These are phyloP conservation scores for Exophiala viscosa DNA, from an alignment of 2,329 filamentous ascomycete species.

Conservation along the genomic window DNA sequence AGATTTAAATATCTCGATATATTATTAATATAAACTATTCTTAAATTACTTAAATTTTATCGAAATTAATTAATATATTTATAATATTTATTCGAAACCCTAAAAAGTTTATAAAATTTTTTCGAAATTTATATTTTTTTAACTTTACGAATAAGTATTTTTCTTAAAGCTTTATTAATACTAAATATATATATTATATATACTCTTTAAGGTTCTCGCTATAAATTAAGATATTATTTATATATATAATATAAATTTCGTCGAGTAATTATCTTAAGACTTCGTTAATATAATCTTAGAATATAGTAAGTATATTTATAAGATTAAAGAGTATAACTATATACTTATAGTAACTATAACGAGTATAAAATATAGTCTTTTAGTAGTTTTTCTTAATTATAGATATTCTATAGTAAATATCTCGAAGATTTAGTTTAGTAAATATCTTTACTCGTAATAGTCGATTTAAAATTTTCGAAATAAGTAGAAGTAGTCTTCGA, in stretches of 20 bases:
- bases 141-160: not conserved
- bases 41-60: slow-evolving; percentile 16
- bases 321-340: slow-evolving; percentile 9
- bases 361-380: slow-evolving; percentile 9
- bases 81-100: slow-evolving; percentile 17
- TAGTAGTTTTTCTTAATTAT: not conserved
- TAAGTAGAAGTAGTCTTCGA: slow-evolving; percentile 28
- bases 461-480: slow-evolving; percentile 25
- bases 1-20: too few relatives aligned
- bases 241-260: slow-evolving; percentile 15
- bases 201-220: slow-evolving; percentile 18
- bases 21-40: slow-evolving; percentile 24
- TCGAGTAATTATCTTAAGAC: slow-evolving; percentile 23
- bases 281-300: slow-evolving; percentile 32
- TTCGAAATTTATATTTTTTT: not conserved
- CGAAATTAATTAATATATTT: slow-evolving; percentile 17
- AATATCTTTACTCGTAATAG: slow-evolving; percentile 23
- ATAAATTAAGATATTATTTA: slow-evolving; percentile 34
- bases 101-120: not conserved
- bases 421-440: slow-evolving; percentile 29
- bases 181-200: slow-evolving; percentile 15
- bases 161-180: slow-evolving; percentile 9
- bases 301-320: slow-evolving; percentile 17
- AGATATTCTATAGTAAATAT: not conserved
- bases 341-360: slow-evolving; percentile 10